Evolutionary conservation across 2,329 filamentous ascomycete species (phyloP), one percentile per base, ranked within the genome.

Genomic region (Botrytis porri): DNA sequence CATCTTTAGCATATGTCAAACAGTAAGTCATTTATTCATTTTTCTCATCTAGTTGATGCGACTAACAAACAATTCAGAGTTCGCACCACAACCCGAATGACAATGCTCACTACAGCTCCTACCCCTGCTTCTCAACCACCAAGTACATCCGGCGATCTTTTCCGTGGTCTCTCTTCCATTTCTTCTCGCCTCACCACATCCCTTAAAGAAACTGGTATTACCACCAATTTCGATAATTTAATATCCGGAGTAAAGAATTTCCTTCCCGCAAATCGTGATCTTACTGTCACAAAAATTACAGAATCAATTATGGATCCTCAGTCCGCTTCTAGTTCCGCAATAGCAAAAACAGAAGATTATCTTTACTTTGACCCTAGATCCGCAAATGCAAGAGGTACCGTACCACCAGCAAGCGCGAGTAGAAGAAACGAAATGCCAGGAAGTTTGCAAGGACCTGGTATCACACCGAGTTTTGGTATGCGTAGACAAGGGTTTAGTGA

Each of bases 201-300:
- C 37, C 92, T 99, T 81, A 97, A 97, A 81, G 95, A 97, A 76
- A 94, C 94, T 7, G 89, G 89, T 45, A 93, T 97, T 29, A 89
- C 91, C 73, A 90, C 90, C 71, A 98, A 98, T 81, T 93, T 99
- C 79, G 96, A 98, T 82, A 95, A 92, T 43, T 88, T 99, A 61
- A 95, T 98, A 75, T 95, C 94, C 9, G 95, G 95, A 61, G 95
- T 99, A 80, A 99, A 98, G 84, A 98, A 97, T 83, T 97, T 99
- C 83, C 85, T 99, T n/a, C 96, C 97, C 0, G 93, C 90, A 22
- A 97, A 99, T 84, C 94, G 95, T 78, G 97, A 99, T 80, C 88
- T 98, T 16, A 98, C 96, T 0, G 89, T 99, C 70, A 99, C 97
- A 73, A 98, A 98, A 83, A 98, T 99, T 80, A 95, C 96, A 59